Base-by-base conservation (phyloP, 352 stramenopile species). In the Aphanomyces stellatus region DNA sequence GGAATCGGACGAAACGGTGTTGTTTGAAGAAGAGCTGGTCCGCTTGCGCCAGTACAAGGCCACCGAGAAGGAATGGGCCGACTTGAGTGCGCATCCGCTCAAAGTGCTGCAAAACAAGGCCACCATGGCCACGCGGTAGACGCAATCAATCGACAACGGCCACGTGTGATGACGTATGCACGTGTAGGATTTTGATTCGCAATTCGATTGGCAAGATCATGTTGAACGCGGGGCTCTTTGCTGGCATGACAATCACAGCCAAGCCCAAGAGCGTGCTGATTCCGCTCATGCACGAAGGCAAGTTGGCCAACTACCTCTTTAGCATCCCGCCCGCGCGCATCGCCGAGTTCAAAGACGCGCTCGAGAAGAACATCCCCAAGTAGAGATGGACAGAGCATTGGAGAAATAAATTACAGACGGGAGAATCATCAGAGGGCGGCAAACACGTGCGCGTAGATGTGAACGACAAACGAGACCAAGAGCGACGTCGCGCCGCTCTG, bases 181-280 rank as follows among this genome's bases (percentile, higher is more conserved):
- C 3, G 4, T 57, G 3, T 49, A 89, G 86, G 2, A 88, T 95
- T 59, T 67, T 95, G 25, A 76, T 91, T 41, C 84, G 86, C 43
- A 93, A 95, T 48, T 72, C 88, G 69, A 95, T 93, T 55, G 86
- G 86, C 69, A 95, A 93, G 78, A 83, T 95, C 65, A 84, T 95
- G 60, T 55, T 95, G 61, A 95, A 95, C 69, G 74, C 86, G 31
- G 72, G 76, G 27, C 62, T 95, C 51, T 95, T 92, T 77, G 91
- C 90, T 62, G 86, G 84, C 30, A 75, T 95, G 66, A 71, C 51
- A 33, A 65, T 92, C 48, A 81, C 76, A 67, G 69, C 72, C 51
- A 91, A 91, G 71, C 82, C 84, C 63, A 80, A 71, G 13, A 82
- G 82, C 48, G 81, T 85, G 37, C 73, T 83, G 27, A 62, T 94